Conservation (phyloP, 495 filamentous ascomycete genomes). For the Staphylotrichum longicolle region DNA sequence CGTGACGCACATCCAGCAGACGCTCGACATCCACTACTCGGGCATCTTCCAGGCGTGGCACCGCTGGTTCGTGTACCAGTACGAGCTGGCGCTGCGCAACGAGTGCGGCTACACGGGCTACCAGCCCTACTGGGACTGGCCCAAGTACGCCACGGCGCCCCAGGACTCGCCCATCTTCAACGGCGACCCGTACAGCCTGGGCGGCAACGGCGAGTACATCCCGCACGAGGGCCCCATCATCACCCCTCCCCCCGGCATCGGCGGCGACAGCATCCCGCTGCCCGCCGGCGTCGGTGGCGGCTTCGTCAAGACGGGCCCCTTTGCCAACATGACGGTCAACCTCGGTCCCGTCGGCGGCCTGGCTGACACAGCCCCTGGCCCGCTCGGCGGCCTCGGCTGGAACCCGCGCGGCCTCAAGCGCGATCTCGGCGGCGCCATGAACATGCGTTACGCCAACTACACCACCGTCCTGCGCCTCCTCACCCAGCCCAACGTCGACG, state of each 20-base stretch:
- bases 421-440: conserved; percentile 54
- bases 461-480: conserved; percentile 41
- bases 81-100: conserved; percentile 64
- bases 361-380: conserved; percentile 17
- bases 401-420: conserved; percentile 65
- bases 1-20: conserved; percentile 65
- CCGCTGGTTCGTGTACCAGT: conserved; percentile 61
- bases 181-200: conserved; percentile 55
- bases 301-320: conserved; percentile 60
- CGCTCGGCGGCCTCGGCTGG: conserved; percentile 32
- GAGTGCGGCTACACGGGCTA: conserved; percentile 69
- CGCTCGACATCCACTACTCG: conserved; percentile 58
- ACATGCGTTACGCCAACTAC: conserved; percentile 48
- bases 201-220: conserved; percentile 56
- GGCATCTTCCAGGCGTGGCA: conserved; percentile 72
- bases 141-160: conserved; percentile 46
- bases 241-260: conserved; percentile 28
- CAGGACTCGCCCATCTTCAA: conserved; percentile 60
- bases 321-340: conserved; percentile 52
- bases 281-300: conserved; percentile 60
- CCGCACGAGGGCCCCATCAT: conserved; percentile 33
- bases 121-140: conserved; percentile 68
- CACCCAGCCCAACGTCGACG: conserved; percentile 42
- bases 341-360: conserved; percentile 50
- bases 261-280: conserved; percentile 33